Evolutionary conservation across 169 alveolate species (phyloP), one percentile per base, ranked within the genome.

Genomic region (Cryptosporidium muris): DNA sequence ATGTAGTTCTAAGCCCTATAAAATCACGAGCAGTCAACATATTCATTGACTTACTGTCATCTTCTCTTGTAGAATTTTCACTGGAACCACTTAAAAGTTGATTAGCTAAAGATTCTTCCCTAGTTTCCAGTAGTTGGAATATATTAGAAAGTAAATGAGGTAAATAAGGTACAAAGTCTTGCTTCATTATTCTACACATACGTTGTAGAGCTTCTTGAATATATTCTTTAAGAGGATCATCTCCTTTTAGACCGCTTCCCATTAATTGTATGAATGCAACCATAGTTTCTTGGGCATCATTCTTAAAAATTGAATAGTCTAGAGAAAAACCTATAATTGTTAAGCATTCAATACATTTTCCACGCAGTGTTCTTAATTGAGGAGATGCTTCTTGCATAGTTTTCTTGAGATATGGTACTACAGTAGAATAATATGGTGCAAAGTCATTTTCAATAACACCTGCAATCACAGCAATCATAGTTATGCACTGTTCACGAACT

Each of bases 361-460:
- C 97, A 5, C 95, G 82, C 7, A 94, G 88, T 4, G 97, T 90
- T 12, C 97, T 88, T 38, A 90, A 94, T 58, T 94, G 96, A 42
- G 91, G 89, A 45, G 92, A 66, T 2, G 82, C 89, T 45, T 91
- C 91, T 38, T 91, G 82, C 63, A 91, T 91, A 1, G 91, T 91
- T 43, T 92, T 94, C 81, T 93, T 93, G 91, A 93, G 90, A 48
- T 92, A 89, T 2, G 98, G 97, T 49, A 94, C 80, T 9, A 95
- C 91, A 2, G 95, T 88, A 1, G 96, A 64, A 68, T 94, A 95
- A 82, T 91, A 95, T 49, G 91, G 90, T 48, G 89, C 37, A 80
- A 95, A 95, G 66, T 93, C 94, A 65, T 93, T 95, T 82, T 94
- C 97, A 53, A 95, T 88, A 5, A 95, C 98, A 1, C 97, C 98